Base-by-base conservation (phyloP, 2,329 filamentous ascomycete genomes). In the Arthroderma sp. region DNA sequence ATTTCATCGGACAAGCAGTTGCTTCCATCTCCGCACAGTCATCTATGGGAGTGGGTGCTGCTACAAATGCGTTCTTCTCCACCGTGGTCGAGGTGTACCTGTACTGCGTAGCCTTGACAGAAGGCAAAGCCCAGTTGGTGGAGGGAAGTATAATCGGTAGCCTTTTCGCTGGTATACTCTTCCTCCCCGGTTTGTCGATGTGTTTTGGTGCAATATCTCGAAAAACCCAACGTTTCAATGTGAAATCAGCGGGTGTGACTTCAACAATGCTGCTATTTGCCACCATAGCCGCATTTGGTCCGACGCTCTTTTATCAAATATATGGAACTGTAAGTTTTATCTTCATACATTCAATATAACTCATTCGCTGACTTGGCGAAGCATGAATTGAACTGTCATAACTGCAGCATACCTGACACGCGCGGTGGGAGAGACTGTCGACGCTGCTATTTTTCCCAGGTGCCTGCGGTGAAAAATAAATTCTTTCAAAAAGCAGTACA, bases 11-110 rank as follows among this genome's bases (percentile, higher is more conserved):
- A 1, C 91, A 98, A 66, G 91, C 91, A 33, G 91, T 98, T 38
- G 91, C 91, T 2, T 98, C 91, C 43, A 98, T 98, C 55, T 98
- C 91, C 6, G 91, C 91, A 1, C 91, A 98, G 62, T 96, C 89
- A 1, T 95, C 89, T 4, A 98, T 98, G 91, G 91, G 91, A 28
- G 73, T 98, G 6, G 91, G 91, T 59, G 91, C 91, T 29, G 93
- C 89, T 30, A 85, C 96, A 69, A 98, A 98, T 56, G 91, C 91
- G 39, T 94, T 98, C 64, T 98, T 98, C 69, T 94, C 88, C 8
- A 98, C 91, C 1, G 74, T 98, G 22, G 91, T 98, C 6, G 91
- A 98, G 61, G 93, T 98, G 1, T 98, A 93, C 63, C 77, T 98
- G 22, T 98, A 98, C 66, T 96, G 91, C 60, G 80, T 96, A 44